phyloP scores from a whole-genome alignment of 148 eudicot genomes.

The Cornus kousa region DNA sequence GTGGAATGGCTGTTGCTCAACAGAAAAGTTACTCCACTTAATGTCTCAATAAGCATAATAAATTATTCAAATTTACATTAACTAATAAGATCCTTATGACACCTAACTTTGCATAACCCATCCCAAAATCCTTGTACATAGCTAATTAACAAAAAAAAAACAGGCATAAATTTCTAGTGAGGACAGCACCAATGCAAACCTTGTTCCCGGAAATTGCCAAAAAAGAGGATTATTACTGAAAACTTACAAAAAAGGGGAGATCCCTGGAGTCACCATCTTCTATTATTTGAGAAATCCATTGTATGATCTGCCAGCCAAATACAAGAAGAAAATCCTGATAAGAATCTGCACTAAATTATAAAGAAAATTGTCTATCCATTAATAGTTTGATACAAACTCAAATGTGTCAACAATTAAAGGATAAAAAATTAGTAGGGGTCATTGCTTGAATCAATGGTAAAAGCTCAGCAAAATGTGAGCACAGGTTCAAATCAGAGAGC shows the following conservation, averaged over 20 bases:
- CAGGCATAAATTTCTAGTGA: neutral
- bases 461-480: no score
- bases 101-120: neutral
- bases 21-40: no score
- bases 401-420: neutral
- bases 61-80: neutral
- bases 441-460: no score
- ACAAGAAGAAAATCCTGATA: constrained; percentile 2
- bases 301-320: constrained; percentile 51
- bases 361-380: neutral
- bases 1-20: neutral
- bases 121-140: neutral
- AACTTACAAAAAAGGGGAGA: constrained; percentile 89
- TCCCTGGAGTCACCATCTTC: constrained; percentile 86
- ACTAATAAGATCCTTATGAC: neutral
- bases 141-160: neutral
- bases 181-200: neutral
- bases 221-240: neutral
- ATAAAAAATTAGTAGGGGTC: neutral
- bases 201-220: neutral
- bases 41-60: no score
- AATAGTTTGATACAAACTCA: neutral
- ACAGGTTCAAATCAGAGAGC: no score
- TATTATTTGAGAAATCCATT: constrained; percentile 81
- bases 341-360: neutral